Evolutionary conservation across 192 early-diverging fungal genomes (phyloP).

Genomic region (Mortierella claussenii): DNA sequence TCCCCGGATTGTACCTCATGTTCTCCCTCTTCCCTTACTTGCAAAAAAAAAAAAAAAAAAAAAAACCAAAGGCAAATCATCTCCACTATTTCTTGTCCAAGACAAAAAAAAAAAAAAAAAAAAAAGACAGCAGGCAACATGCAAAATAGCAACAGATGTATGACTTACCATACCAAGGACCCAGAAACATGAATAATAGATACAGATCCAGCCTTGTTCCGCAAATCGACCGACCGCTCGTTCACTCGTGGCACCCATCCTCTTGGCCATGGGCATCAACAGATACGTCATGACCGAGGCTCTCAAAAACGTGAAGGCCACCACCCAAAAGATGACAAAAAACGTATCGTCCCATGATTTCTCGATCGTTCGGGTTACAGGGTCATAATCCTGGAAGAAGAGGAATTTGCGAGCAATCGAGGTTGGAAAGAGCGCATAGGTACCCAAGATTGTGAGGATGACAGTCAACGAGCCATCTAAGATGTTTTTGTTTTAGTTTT

Average conservation of each 20-base stretch:
- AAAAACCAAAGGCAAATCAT: no score
- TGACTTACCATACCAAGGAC: conserved; percentile 69
- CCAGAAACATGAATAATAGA: conserved; percentile 74
- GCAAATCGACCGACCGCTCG: conserved; percentile 63
- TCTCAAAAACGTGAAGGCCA: conserved; percentile 69
- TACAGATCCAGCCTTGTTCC: conserved; percentile 79
- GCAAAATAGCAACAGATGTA: not conserved
- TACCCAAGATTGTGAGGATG: conserved; percentile 31
- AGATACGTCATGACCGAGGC: conserved; percentile 66
- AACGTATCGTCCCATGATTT: conserved; percentile 69
- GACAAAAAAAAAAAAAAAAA: not conserved
- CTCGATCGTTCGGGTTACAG: conserved; percentile 42
- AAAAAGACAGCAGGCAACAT: not conserved
- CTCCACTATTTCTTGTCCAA: no score
- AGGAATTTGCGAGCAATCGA: conserved; percentile 52
- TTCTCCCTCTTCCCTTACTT: no score
- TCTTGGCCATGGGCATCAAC: conserved; percentile 55
- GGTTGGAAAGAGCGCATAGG: conserved; percentile 25
- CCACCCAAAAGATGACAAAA: conserved; percentile 72
- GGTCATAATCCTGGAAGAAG: conserved; percentile 43
- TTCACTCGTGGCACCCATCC: conserved; percentile 39
- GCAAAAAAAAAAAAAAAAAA: no score
- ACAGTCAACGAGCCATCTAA: conserved; percentile 37
- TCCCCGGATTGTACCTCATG: no score
- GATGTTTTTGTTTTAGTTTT: not conserved